phyloP scores from a whole-genome alignment of 2,329 filamentous ascomycete species.

The Fusarium annulatum region DNA sequence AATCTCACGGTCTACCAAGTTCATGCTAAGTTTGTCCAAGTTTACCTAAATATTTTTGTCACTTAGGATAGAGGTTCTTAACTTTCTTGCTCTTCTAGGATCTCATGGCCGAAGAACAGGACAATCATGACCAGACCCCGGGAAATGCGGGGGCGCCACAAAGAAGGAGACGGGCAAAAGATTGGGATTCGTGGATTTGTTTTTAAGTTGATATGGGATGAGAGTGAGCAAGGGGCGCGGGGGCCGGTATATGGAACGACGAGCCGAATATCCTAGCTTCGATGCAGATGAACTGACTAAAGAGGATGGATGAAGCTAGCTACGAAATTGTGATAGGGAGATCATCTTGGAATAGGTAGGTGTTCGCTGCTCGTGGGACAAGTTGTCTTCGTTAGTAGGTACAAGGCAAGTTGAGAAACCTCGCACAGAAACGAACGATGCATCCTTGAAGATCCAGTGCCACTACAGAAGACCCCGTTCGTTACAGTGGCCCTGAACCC shows the following conservation, averaged over 20 bases:
- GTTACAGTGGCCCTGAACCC: slow-evolving; percentile 21
- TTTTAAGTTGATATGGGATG: slow-evolving; percentile 14
- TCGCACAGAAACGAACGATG: background rate
- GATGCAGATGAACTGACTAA: background rate
- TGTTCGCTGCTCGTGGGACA: background rate
- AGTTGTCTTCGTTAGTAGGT: background rate
- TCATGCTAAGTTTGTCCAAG: too few relatives aligned
- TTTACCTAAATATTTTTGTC: too few relatives aligned
- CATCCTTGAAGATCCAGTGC: background rate
- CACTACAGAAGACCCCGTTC: background rate
- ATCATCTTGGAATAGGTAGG: background rate
- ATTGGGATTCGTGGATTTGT: slow-evolving; percentile 38
- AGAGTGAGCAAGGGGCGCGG: background rate
- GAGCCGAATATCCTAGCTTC: slow-evolving; percentile 42
- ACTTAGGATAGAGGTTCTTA: too few relatives aligned
- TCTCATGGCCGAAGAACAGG: background rate
- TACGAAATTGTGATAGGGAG: background rate
- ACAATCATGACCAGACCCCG: slow-evolving; percentile 34
- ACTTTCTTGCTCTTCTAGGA: too few relatives aligned
- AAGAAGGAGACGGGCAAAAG: slow-evolving; percentile 13
- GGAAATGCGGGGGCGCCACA: slow-evolving; percentile 39
- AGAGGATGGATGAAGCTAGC: background rate
- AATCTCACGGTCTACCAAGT: too few relatives aligned
- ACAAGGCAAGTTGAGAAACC: background rate
- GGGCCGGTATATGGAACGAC: slow-evolving; percentile 31